phyloP scores from a whole-genome alignment of 352 stramenopile species.

The Globisporangium paroecandrum region DNA sequence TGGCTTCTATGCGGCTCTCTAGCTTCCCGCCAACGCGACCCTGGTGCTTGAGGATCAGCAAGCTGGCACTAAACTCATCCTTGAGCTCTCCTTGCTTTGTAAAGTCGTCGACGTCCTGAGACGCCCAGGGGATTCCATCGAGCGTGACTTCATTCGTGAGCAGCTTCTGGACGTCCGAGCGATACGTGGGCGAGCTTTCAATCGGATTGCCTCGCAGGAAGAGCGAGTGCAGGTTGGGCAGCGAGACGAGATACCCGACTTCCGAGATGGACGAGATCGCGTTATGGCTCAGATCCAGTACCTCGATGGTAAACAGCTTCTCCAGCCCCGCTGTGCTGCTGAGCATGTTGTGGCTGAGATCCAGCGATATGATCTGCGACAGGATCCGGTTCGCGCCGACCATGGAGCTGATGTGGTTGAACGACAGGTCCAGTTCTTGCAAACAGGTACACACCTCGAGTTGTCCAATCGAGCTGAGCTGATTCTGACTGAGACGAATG shows the following conservation, averaged over 20 bases:
- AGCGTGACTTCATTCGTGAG: slow-evolving; percentile 20
- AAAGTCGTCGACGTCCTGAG: slow-evolving; percentile 13
- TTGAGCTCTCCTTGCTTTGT: not conserved
- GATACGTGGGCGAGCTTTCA: slow-evolving; percentile 13
- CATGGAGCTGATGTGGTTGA: slow-evolving; percentile 19
- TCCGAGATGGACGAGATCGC: slow-evolving; percentile 16
- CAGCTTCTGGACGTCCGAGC: slow-evolving; percentile 17
- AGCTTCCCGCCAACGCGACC: not conserved
- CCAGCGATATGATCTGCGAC: slow-evolving; percentile 12
- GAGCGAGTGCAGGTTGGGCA: slow-evolving; percentile 19
- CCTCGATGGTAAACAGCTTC: slow-evolving; percentile 18
- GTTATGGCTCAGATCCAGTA: slow-evolving; percentile 23
- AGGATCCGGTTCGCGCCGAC: slow-evolving; percentile 10
- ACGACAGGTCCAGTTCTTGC: slow-evolving; percentile 14
- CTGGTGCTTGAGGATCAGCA: not conserved
- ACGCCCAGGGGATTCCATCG: slow-evolving; percentile 14
- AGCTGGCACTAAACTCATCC: not conserved
- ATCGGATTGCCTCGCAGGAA: slow-evolving; percentile 19
- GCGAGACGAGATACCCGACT: slow-evolving; percentile 17
- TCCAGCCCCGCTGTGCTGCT: slow-evolving; percentile 20
- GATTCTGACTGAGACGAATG: slow-evolving; percentile 16
- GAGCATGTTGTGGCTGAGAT: slow-evolving; percentile 20
- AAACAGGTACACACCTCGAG: slow-evolving; percentile 11
- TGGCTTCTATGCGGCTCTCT: not conserved
- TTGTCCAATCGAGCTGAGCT: slow-evolving; percentile 6